Base-by-base conservation (phyloP, 2,329 filamentous ascomycete species). In the Fusarium sp. region DNA sequence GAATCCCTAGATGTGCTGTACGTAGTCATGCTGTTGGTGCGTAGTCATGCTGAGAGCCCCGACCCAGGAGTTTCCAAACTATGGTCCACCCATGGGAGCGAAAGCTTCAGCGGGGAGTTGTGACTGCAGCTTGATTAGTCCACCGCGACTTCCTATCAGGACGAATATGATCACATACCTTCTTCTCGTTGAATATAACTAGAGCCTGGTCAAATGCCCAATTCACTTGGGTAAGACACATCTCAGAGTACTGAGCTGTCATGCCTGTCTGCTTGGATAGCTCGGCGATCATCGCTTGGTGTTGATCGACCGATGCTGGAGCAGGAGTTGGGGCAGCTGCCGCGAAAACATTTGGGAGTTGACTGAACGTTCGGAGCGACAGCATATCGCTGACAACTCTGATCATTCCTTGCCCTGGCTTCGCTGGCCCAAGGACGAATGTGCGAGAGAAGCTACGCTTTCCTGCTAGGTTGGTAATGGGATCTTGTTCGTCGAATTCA, bases 171-270 rank as follows among this genome's bases (percentile, higher is more conserved):
- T 33, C 27, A 72, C 83, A 76, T 82, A 91, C 92, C 83, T 90
- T 93, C 58, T 92, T 89, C 69, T 90, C 86, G 65, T 90, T 86
- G 75, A 97, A 97, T 32, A 92, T 88, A 54, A 85, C 82, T 70
- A 94, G 80, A 3, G 94, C 95, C 68, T 87, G 86, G 37, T 92
- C 87, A 48, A 94, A 88, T 76, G 96, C 87, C 93, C 94, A 98
- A 37, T 85, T 87, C 57, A 90, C 92, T 61, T 94, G 89, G 4
- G 88, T 85, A 17, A 98, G 83, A 73, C 95, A 97, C 83, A 96
- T 87, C 70, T 90, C 87, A 2, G 94, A 91, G 76, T 92, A 97
- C 60, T 92, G 84, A 11, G 89, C 79, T 10, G 88, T 96, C 89
- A 99, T 93, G 58, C 89, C 88, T 2, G 94, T 97, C 73, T 88